Conservation (phyloP, 108 stramenopile genomes). For the Cyclotella choctawhatcheeana region DNA sequence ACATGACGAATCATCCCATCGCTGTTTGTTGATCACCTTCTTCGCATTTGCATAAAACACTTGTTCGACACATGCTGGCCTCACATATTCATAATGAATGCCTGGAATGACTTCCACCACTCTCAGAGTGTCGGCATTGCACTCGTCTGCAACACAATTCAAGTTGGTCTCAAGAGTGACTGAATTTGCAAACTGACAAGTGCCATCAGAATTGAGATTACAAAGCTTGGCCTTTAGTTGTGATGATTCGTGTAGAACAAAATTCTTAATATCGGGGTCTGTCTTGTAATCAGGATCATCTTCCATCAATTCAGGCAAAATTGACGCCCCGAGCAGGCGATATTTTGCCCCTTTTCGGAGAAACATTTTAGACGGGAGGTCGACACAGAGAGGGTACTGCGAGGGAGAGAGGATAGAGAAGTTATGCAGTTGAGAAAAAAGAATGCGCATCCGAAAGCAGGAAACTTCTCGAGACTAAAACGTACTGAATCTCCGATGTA, state of each 20-base stretch:
- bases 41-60: constrained; percentile 61
- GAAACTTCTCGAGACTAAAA: too few relatives aligned
- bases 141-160: constrained; percentile 58
- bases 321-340: constrained; percentile 52
- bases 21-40: constrained; percentile 44
- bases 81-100: constrained; percentile 69
- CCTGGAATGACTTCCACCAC: constrained; percentile 56
- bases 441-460: too few relatives aligned
- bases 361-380: constrained; percentile 51
- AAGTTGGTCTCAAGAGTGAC: constrained; percentile 53
- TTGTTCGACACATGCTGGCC: constrained; percentile 65
- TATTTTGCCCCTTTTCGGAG: constrained; percentile 60
- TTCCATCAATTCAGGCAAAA: constrained; percentile 50
- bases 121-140: constrained; percentile 60
- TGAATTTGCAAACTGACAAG: constrained; percentile 37
- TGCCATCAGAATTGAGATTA: constrained; percentile 21
- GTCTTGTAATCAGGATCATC: constrained; percentile 31
- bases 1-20: constrained; percentile 35
- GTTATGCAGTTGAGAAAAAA: too few relatives aligned
- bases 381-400: constrained; percentile 44
- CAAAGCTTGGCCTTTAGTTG: constrained; percentile 54
- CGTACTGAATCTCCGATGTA: constrained; percentile 73
- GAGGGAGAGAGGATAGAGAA: too few relatives aligned
- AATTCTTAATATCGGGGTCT: constrained; percentile 38
- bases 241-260: constrained; percentile 31